Base-by-base conservation (phyloP, 805 yeast species). In the Hanseniaspora guilliermondii region DNA sequence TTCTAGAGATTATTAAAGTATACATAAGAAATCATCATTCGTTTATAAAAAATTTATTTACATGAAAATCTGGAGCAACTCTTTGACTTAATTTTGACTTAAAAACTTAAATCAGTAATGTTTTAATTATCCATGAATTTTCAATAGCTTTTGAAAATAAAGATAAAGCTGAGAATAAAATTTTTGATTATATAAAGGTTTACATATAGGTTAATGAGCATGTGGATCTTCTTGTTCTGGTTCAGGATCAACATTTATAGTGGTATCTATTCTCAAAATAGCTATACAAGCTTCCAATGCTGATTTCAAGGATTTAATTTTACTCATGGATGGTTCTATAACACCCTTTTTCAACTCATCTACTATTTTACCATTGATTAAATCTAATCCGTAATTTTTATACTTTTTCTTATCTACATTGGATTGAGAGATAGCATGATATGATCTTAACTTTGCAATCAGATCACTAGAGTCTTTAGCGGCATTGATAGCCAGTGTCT, bases 241-340 rank as follows among this genome's bases (percentile, higher is more conserved):
- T 66, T 93, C 98, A 12, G 98, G 98, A 63, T 91, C 94, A 58
- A 93, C 96, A 48, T 87, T 86, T 64, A 93, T 91, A 95, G 91
- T 89, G 49, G 99, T 93, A 69, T 93, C 99, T 64, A 93, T 93
- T 76, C 99, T 83, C 63, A 94, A 76, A 59, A 93, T 93, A 36
- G 97, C 95, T 69, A 94, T 82, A 72, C 98, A 93, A 2, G 99
- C 99, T 74, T 93, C 99, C 61, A 93, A 78, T 6, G 98, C 97
- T 57, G 94, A 83, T 70, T 94, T 89, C 67, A 94, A 78, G 11
- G 96, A 83, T 70, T 88, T 89, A 65, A 93, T 77, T 73, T 93
- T 93, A 64, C 94, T 83, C 65, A 93, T 76, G 17, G 97, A 85
- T 53, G 99, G 99, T 70, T 93, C 99, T 61, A 93, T 76, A 30